phyloP scores from a whole-genome alignment of 1,284 basidiomycete species.

The Apiotrichum siamense region DNA sequence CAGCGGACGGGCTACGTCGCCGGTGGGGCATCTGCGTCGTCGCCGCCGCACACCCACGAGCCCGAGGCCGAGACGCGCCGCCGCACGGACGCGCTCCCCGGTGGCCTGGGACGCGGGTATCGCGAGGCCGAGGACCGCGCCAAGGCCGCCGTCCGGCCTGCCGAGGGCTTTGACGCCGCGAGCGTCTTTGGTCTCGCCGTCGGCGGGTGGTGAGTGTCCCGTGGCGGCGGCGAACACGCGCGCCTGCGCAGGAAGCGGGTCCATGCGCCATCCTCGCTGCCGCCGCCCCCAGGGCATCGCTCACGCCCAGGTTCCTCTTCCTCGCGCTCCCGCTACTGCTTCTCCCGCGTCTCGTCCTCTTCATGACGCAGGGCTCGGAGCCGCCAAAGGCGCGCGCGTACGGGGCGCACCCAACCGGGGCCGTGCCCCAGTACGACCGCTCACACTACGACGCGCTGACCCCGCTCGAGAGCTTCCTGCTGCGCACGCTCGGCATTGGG shows the following conservation, averaged over 20 bases:
- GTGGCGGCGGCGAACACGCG: background rate
- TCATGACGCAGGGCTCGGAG: slow-evolving; percentile 36
- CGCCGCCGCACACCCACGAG: no score
- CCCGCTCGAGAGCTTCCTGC: slow-evolving; percentile 37
- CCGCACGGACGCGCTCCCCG: slow-evolving; percentile 21
- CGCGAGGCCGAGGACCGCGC: slow-evolving; percentile 38
- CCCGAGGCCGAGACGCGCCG: no score
- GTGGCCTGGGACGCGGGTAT: slow-evolving; percentile 28
- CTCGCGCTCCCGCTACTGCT: slow-evolving; percentile 40
- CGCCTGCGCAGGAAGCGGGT: background rate
- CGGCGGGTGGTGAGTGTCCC: slow-evolving; percentile 33
- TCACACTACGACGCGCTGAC: slow-evolving; percentile 42
- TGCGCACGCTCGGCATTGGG: slow-evolving; percentile 35
- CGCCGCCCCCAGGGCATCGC: no score
- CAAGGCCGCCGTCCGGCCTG: slow-evolving; percentile 31
- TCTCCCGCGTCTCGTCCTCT: slow-evolving; percentile 44
- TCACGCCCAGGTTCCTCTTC: slow-evolving; percentile 30
- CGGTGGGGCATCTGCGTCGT: background rate
- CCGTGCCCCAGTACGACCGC: slow-evolving; percentile 14
- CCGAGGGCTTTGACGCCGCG: slow-evolving; percentile 36
- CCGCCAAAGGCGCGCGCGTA: background rate
- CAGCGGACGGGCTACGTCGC: no score
- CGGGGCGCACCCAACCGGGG: background rate
- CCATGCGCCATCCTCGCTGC: no score
- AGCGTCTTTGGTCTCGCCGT: slow-evolving; percentile 30